Base-by-base conservation (phyloP, 805 yeast genomes). In the Starmerella stellata region DNA sequence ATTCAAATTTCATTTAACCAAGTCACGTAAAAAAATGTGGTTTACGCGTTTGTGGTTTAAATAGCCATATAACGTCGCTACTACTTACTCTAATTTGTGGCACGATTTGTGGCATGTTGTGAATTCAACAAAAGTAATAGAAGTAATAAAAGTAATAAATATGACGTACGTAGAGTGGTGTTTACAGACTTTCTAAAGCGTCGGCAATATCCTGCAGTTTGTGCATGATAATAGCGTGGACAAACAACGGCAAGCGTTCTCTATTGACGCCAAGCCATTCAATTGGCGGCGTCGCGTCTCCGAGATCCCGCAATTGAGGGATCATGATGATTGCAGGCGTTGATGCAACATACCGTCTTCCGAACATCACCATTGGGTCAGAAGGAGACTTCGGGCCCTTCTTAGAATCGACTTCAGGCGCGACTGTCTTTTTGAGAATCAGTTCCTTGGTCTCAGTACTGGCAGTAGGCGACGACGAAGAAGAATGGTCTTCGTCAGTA, bases 191-290 rank as follows among this genome's bases (percentile, higher is more conserved):
- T 7, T 23, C 25, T 23, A 23, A 23, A 7, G 25, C 25, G 25
- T 23, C 25, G 11, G 80, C 80, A 40, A 82, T 48, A 42, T 72
- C 69, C 50, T 82, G 94, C 37, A 90, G 61, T 2, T 75, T 70
- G 13, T 78, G 69, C 36, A 85, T 78, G 0, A 75, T 72, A 44
- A 71, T 62, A 55, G 82, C 87, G 53, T 90, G 95, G 0, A 94
- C 77, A 42, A 79, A 66, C 30, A 78, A 74, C 0, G 98, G 98
- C 47, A 90, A 74, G 47, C 75, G 72, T 50, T 77, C 70, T 47
- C 96, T 67, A 55, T 90, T 90, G 23, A 90, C 65, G 2, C 98
- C 98, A 61, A 90, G 79, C 98, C 98, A 90, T 55, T 90, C 98
- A 41, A 90, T 60, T 2, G 98, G 98, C 1, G 98, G 98, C 0